Conservation (phyloP, 2,329 filamentous ascomycete genomes). For the Paracoccidioides lutzii region DNA sequence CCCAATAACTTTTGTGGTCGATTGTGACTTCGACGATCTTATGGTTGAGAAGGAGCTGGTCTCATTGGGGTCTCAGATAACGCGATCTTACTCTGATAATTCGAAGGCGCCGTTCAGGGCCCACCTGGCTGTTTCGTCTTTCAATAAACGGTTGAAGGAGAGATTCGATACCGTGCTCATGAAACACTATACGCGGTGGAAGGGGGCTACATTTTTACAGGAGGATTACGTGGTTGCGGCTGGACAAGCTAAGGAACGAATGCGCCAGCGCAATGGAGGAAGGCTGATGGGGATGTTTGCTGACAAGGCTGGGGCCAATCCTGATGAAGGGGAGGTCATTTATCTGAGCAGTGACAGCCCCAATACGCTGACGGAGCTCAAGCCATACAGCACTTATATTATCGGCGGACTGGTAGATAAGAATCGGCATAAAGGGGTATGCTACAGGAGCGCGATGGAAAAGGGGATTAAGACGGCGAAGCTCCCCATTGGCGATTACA, state of each 20-base stretch:
- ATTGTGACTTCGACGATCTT: constrained; percentile 81
- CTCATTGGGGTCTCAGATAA: constrained; percentile 72
- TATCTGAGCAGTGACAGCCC: constrained; percentile 91
- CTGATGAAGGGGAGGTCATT: constrained; percentile 49
- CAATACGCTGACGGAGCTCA: constrained; percentile 66
- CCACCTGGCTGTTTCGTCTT: constrained; percentile 66
- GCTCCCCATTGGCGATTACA: constrained; percentile 86
- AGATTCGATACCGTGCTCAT: constrained; percentile 66
- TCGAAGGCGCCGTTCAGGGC: constrained; percentile 52
- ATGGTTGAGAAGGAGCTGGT: constrained; percentile 81
- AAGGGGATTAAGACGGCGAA: constrained; percentile 75
- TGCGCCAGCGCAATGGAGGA: constrained; percentile 47
- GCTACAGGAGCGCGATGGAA: constrained; percentile 66
- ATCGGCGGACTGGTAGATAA: constrained; percentile 91
- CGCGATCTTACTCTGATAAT: constrained; percentile 82
- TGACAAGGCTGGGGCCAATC: constrained; percentile 18
- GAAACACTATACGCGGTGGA: constrained; percentile 66
- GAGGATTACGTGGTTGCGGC: constrained; percentile 62
- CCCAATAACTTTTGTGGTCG: constrained; percentile 69
- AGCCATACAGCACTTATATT: constrained; percentile 81
- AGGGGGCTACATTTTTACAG: constrained; percentile 58
- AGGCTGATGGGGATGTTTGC: constrained; percentile 48
- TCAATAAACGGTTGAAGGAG: constrained; percentile 58
- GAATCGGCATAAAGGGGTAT: constrained; percentile 90
- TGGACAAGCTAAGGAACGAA: constrained; percentile 51